Percentiles rank a stretch among this genome's conserved stretches.
Conservation (phyloP, 2,329 filamentous ascomycete species). For the Cladosporium phlei region DNA sequence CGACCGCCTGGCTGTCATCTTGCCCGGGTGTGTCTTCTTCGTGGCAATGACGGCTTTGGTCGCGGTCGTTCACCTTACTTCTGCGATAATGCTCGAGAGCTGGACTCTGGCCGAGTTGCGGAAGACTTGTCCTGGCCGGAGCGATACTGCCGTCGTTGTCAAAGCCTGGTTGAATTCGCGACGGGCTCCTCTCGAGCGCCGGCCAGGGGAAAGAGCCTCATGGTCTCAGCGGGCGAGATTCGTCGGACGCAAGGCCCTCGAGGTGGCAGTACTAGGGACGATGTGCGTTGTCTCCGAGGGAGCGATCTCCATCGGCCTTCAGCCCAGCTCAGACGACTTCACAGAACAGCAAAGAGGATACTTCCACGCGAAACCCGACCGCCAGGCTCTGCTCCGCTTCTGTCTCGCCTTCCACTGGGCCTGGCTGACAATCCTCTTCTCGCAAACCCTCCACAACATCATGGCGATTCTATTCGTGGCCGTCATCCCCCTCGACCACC, state of each 20-base stretch:
- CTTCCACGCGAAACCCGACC: not conserved
- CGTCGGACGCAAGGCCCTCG: not conserved
- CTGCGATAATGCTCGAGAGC: no score
- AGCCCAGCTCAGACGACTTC: not conserved
- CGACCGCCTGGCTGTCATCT: no score
- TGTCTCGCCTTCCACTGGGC: not conserved
- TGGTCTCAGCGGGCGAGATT: not conserved
- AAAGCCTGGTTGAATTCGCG: not conserved
- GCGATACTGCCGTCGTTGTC: no score
- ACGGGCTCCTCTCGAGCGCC: not conserved
- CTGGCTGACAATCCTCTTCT: not conserved
- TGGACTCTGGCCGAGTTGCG: no score
- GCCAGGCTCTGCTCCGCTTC: not conserved
- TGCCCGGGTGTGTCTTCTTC: no score
- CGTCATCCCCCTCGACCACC: slow-evolving; percentile 11
- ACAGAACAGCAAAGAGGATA: not conserved
- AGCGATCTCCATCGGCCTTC: not conserved
- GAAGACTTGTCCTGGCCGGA: no score
- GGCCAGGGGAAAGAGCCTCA: not conserved
- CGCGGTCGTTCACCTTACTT: no score
- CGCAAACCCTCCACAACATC: no score
- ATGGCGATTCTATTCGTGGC: slow-evolving; percentile 6
- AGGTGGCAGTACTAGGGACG: not conserved
- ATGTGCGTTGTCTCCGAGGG: not conserved
- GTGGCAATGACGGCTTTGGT: no score